A percentile compares a stretch with the other conserved stretches of the same genome.
These are phyloP conservation scores for Phytopythium litorale DNA, from an alignment of 352 stramenopile genomes.

Conservation along the genomic window DNA sequence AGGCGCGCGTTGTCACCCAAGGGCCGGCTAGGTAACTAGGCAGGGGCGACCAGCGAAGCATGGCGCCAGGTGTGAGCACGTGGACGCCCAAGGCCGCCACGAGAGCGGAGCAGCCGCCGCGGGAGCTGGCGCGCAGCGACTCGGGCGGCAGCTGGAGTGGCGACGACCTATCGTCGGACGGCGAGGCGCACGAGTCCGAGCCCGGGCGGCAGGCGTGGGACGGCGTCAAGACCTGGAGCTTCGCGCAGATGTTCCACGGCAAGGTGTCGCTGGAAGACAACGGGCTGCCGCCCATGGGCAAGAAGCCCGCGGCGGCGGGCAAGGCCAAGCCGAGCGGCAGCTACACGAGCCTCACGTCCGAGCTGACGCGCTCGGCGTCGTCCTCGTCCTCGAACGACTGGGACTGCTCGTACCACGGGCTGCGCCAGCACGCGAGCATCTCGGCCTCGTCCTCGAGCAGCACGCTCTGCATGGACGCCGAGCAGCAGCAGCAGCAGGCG, in stretches of 20 bases:
- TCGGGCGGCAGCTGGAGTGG: slow-evolving; percentile 7
- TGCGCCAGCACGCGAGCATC: slow-evolving; percentile 13
- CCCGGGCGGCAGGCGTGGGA: slow-evolving; percentile 27
- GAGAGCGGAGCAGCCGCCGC: background rate
- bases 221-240: slow-evolving; percentile 76
- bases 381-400: slow-evolving; percentile 16
- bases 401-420: slow-evolving; percentile 17
- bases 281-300: slow-evolving; percentile 12
- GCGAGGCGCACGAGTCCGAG: slow-evolving; percentile 1
- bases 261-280: slow-evolving; percentile 47
- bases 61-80: background rate
- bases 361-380: background rate
- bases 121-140: background rate
- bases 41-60: background rate
- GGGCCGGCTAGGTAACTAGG: background rate
- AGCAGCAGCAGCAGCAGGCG: slow-evolving; percentile 12
- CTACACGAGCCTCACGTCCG: slow-evolving; percentile 18
- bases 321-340: slow-evolving; percentile 18
- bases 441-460: slow-evolving; percentile 48
- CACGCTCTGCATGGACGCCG: slow-evolving; percentile 38
- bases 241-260: slow-evolving; percentile 54
- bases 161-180: slow-evolving; percentile 15
- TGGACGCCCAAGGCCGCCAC: background rate
- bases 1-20: background rate
- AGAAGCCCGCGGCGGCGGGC: slow-evolving; percentile 1